phyloP scores from a whole-genome alignment of 441 rosid genomes.

The Pelargonium citronellum region DNA sequence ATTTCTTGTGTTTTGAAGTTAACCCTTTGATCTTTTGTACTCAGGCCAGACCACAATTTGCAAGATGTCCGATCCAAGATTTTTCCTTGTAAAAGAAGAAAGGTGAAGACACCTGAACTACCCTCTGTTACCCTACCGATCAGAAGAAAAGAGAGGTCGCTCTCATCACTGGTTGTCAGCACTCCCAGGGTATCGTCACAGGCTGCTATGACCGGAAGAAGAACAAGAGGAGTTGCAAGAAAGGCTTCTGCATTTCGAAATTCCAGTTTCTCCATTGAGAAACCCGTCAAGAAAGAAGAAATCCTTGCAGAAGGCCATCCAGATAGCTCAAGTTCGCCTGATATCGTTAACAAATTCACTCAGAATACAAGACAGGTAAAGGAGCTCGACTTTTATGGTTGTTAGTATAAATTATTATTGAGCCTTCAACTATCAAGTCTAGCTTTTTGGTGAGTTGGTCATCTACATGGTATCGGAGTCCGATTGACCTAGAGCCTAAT shows the following conservation, averaged over 20 bases:
- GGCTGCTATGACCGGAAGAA: constrained; percentile 45
- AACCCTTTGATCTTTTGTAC: constrained; percentile 16
- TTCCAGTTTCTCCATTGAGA: constrained; percentile 37
- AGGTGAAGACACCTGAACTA: constrained; percentile 36
- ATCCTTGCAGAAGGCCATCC: constrained; percentile 38
- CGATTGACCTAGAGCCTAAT: too few relatives aligned
- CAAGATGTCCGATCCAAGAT: constrained; percentile 63
- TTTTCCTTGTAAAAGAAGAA: constrained; percentile 46
- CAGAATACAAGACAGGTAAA: constrained; percentile 29
- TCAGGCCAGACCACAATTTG: constrained; percentile 69
- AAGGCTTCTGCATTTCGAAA: constrained; percentile 40
- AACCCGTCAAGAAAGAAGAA: constrained; percentile 48
- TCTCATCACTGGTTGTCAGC: constrained; percentile 60
- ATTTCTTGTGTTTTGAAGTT: constrained; percentile 14
- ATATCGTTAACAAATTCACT: constrained; percentile 40
- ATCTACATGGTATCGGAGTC: too few relatives aligned
- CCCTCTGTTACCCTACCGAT: constrained; percentile 40
- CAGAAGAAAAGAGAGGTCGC: constrained; percentile 70
- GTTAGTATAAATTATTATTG: too few relatives aligned
- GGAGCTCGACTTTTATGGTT: background rate
- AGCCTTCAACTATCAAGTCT: too few relatives aligned
- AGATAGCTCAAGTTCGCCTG: constrained; percentile 49
- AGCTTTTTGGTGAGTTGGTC: too few relatives aligned
- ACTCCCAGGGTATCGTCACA: constrained; percentile 53
- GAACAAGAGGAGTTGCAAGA: constrained; percentile 33